Conservation (phyloP, 2,329 filamentous ascomycete species). For the Calonectria pseudoreteaudii region DNA sequence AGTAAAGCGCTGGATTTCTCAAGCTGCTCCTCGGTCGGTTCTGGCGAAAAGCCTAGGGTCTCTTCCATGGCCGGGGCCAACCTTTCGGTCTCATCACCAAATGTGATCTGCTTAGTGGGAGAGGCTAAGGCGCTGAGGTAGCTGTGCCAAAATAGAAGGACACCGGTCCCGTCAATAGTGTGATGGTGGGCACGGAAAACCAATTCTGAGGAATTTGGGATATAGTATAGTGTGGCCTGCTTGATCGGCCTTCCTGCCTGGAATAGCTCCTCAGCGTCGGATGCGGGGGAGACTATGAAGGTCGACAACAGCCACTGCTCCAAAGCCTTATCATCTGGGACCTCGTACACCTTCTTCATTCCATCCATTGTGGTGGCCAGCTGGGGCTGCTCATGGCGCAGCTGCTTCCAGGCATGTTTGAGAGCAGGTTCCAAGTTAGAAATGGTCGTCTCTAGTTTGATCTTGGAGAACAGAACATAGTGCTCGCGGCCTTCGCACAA, state of each 20-base stretch:
- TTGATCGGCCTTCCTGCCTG: slow-evolving; percentile 17
- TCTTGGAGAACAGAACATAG: slow-evolving; percentile 21
- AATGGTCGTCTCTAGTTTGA: slow-evolving; percentile 8
- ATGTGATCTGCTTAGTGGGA: slow-evolving; percentile 7
- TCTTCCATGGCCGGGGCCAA: slow-evolving; percentile 23
- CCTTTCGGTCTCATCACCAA: slow-evolving; percentile 19
- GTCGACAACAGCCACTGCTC: slow-evolving; percentile 29
- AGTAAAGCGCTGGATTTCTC: neutral
- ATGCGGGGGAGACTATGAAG: slow-evolving; percentile 17
- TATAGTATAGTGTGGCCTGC: slow-evolving; percentile 22
- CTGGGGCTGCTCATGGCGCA: slow-evolving; percentile 40
- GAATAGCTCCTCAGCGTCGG: slow-evolving; percentile 17
- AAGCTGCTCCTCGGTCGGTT: neutral
- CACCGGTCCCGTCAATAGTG: slow-evolving; percentile 37
- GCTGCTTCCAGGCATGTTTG: slow-evolving; percentile 40
- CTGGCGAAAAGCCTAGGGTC: neutral
- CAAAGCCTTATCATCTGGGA: slow-evolving; percentile 35
- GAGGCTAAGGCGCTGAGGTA: slow-evolving; percentile 32
- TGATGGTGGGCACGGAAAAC: slow-evolving; percentile 40
- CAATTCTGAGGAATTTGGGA: slow-evolving; percentile 26
- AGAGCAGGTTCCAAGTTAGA: slow-evolving; percentile 27
- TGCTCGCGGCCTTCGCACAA: slow-evolving; percentile 22
- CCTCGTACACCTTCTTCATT: slow-evolving; percentile 30
- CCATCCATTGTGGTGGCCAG: slow-evolving; percentile 35
- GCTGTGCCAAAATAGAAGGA: slow-evolving; percentile 37